Percentiles rank a stretch among this genome's conserved stretches.
These are phyloP conservation scores for Pythium dissotocum DNA, from an alignment of 352 stramenopile species.

Conservation along the genomic window DNA sequence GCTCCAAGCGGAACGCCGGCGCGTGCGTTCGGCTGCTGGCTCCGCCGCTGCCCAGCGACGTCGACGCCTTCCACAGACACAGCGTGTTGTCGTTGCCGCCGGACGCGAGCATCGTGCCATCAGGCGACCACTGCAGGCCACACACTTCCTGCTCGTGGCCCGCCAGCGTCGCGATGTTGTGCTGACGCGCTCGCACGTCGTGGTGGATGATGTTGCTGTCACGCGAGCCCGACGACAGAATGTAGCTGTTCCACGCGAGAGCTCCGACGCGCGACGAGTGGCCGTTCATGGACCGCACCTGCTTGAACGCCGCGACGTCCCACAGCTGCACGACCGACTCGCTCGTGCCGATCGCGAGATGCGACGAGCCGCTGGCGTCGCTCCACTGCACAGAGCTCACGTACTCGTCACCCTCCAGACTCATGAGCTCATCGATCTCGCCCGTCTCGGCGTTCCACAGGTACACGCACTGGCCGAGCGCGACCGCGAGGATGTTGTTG, in stretches of 20 bases:
- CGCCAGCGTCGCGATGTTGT: constrained; percentile 91
- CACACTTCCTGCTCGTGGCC: constrained; percentile 98
- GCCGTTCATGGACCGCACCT: constrained; percentile 91
- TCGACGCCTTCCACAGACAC: constrained; percentile 94
- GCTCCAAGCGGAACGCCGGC: constrained; percentile 86
- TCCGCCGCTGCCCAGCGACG: constrained; percentile 52
- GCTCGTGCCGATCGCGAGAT: constrained; percentile 96
- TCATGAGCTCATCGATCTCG: constrained; percentile 95
- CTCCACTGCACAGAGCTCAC: constrained; percentile 97
- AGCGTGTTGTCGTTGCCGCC: constrained; percentile 98
- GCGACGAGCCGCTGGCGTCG: constrained; percentile 73
- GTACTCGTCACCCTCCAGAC: constrained; percentile 91
- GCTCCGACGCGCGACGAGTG: constrained; percentile 94
- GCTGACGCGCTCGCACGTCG: constrained; percentile 59
- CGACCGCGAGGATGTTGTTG: constrained; percentile 97
- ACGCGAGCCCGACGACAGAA: constrained; percentile 92
- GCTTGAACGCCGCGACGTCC: constrained; percentile 93
- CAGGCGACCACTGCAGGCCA: constrained; percentile 95
- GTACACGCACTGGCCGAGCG: constrained; percentile 97
- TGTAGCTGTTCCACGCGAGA: constrained; percentile 95
- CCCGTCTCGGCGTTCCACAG: constrained; percentile 97
- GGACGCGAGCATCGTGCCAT: constrained; percentile 95
- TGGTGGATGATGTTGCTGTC: constrained; percentile 94
- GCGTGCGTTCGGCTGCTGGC: constrained; percentile 46
- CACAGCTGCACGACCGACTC: constrained; percentile 95